Base-by-base conservation (phyloP, 768 basidiomycete genomes). In the Hericium rajendrae region DNA sequence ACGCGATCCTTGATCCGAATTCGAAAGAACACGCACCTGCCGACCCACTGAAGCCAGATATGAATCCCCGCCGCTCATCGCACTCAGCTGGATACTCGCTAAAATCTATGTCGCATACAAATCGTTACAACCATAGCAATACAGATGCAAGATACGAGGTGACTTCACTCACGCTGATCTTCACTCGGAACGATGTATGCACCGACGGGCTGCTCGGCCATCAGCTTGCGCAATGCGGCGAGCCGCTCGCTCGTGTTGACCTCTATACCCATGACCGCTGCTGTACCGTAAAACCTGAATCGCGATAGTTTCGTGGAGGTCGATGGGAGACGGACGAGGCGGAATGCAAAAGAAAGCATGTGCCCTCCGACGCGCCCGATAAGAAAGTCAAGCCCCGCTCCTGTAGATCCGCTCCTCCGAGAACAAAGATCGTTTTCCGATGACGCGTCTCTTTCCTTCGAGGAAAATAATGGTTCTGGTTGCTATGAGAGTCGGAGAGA, bases 21-120 rank as follows among this genome's bases (percentile, higher is more conserved):
- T 32, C n/a, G 16, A 26, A n/a, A 48, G 22, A n/a, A 9, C 53
- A 66, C 73, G 64, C 60, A 83, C 94, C 94, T 65, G 95, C 94
- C 40, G 92, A 95, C 24, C 97, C 97, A 57, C 81, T 91, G 73
- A 97, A 99, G 11, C 91, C 91, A 37, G 91, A 94, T 62, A 99
- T 91, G 73, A 82, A 98, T 0, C 81, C 88, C 24, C 95, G 79
- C 57, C 93, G 77, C 57, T 86, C 76, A 73, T 97, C 93, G 61
- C 87, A 91, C 37, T 80, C 76, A 9, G 94, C 89, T 16, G 86
- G 79, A 70, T 94, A 95, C 69, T 95, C 94, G 71, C 91, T 94
- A 6, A 79, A 84, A 70, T 94, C 92, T 94, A 43, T 1, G 59
- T n/a, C 54, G 20, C 39, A 49, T 32, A 0, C 32, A 4, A 32